Base-by-base conservation (phyloP, 2,329 filamentous ascomycete genomes). In the Cercospora citrullina region DNA sequence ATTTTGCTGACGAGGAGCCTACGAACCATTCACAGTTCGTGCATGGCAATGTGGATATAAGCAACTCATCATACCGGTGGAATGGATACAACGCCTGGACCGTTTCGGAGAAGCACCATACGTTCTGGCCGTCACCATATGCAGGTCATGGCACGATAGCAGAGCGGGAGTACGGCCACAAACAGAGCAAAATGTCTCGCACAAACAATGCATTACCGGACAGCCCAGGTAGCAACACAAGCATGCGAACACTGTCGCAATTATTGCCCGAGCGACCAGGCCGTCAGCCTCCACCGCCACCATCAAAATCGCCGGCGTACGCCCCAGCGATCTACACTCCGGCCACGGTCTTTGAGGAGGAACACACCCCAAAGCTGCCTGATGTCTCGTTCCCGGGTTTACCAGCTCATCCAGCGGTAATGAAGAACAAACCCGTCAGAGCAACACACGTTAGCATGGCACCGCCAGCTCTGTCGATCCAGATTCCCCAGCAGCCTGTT, bases 281-380 rank as follows among this genome's bases (percentile, higher is more conserved):
- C 1, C 60, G 67, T 21, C 68, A 63, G 18, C 69, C 68, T 23
- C 70, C 65, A 6, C 69, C 64, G 33, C 68, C 67, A 18, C 66
- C 67, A 18, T 42, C 21, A 14, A 71, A 65, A 53, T 71, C 74
- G 9, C 26, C 28, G 42, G 62, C 71, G 5, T 65, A 71, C 60
- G 69, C 67, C 9, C 66, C 69, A 14, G 72, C 61, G 16, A 51
- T 71, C 9, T 67, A 69, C n/a, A 76, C 74, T 8, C 72, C 72
- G 48, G 73, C 71, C 14, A 78, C 77, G 14, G 66, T 78, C 2
- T 77, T 79, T 53, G 78, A 79, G 51, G 77, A 79, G 58, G 75
- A 79, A 39, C 69, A 68, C 33, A 63, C 51, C 21, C 58, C 68
- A n/a, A 65, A 65, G 21, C 63, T 73, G 12, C 72, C 69, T 16